Evolutionary conservation across 805 yeast genomes (phyloP).

Genomic region (Wickerhamiella musiphila): DNA sequence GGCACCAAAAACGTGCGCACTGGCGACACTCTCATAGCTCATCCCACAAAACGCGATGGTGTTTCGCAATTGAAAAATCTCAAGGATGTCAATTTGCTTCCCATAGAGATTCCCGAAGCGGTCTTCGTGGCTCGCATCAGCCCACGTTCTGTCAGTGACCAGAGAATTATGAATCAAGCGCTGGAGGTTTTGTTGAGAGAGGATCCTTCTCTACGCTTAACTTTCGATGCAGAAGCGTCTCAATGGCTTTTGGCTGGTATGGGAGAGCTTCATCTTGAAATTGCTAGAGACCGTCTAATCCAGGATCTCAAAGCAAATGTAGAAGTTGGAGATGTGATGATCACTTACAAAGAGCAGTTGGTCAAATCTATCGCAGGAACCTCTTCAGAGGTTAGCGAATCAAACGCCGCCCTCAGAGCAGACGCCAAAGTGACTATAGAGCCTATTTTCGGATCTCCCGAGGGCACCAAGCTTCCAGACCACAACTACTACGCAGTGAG

Average conservation of each 20-base stretch:
- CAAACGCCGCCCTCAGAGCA: too few relatives aligned
- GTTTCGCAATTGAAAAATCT: slow-evolving; percentile 30
- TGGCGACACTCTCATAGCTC: slow-evolving; percentile 75
- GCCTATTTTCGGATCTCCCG: background rate
- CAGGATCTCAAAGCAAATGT: slow-evolving; percentile 70
- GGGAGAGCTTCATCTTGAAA: slow-evolving; percentile 94
- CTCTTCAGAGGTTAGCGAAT: background rate
- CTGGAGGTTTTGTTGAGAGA: slow-evolving; percentile 53
- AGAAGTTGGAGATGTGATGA: slow-evolving; percentile 67
- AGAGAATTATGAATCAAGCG: slow-evolving; percentile 52
- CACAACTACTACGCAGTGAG: slow-evolving; percentile 1
- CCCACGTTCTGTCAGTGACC: slow-evolving; percentile 72
- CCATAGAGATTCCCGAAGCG: slow-evolving; percentile 80
- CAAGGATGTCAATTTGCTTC: slow-evolving; percentile 36
- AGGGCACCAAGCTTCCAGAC: slow-evolving; percentile 4
- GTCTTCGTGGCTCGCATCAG: slow-evolving; percentile 75
- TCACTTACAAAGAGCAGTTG: slow-evolving; percentile 71
- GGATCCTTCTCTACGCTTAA: slow-evolving; percentile 70
- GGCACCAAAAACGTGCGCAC: slow-evolving; percentile 60
- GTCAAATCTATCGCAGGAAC: slow-evolving; percentile 4
- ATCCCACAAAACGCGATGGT: slow-evolving; percentile 35
- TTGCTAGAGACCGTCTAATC: slow-evolving; percentile 62
- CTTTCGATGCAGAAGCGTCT: slow-evolving; percentile 65
- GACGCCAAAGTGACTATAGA: too few relatives aligned
- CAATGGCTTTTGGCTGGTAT: slow-evolving; percentile 84